Base-by-base conservation (phyloP, 805 yeast genomes). In the Saccharomycodes ludwigii region DNA sequence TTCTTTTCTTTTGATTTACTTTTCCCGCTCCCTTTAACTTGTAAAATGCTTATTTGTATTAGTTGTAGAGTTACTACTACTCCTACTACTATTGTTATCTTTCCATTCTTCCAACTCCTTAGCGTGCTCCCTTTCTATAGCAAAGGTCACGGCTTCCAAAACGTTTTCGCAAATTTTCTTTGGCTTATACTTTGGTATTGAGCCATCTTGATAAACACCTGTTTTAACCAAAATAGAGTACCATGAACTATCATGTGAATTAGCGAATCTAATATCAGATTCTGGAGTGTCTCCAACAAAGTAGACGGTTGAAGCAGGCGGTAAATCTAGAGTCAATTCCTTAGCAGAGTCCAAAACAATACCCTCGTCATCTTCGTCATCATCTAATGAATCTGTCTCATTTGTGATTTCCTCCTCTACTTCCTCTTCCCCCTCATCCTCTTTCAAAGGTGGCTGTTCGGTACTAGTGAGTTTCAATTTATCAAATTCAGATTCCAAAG, bases 261-360 rank as follows among this genome's bases (percentile, higher is more conserved):
- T 81, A 33, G 93, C 93, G 59, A 82, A 82, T 54, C 91, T 65
- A 40, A 81, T 81, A 54, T 81, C 94, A 5, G 86, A 76, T 58
- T 81, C 93, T 13, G 94, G 94, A 10, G 93, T 81, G 50, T 81
- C 94, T 46, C 94, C 94, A 31, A 81, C 91, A 58, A 81, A 82
- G 54, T 81, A 81, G 11, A 82, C 93, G 0, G 91, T 80, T 4
- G 83, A 75, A 3, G 91, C 84, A 4, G 86, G 86, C 5, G 91
- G 91, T 41, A 81, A 58, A 34, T 75, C 76, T 43, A 72, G 43
- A 2, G 61, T 58, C 38, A 61, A 40, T 41, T 58, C 20, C 24
- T 43, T 34, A 29, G 38, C 34, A 20, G 38, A 18, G 17, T 29
- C 12, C 12, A 25, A 16, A 4, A 16, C 11, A 4, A 14, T 19